These are phyloP conservation scores for Aspergillus candidus DNA, from an alignment of 2,329 filamentous ascomycete genomes.

Conservation along the genomic window DNA sequence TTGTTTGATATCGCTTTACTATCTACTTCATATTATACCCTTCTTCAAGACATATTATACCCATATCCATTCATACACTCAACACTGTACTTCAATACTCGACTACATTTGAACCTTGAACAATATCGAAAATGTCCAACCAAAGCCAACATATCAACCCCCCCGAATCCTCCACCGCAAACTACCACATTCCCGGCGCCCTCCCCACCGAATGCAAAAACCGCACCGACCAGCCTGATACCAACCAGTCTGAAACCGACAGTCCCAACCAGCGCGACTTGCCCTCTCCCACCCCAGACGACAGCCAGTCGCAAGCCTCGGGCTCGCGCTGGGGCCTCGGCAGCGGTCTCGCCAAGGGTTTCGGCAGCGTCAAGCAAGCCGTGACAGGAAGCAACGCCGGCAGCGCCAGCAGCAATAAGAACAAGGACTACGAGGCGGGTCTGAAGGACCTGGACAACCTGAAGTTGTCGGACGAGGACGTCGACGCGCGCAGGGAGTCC, in stretches of 20 bases:
- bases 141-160: slow-evolving; percentile 5
- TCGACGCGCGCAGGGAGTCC: too few relatives aligned
- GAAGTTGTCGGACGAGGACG: slow-evolving; percentile 29
- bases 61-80: too few relatives aligned
- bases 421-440: too few relatives aligned
- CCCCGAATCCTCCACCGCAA: slow-evolving; percentile 16
- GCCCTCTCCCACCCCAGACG: slow-evolving; percentile 16
- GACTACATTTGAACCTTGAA: too few relatives aligned
- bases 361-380: too few relatives aligned
- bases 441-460: slow-evolving; percentile 5
- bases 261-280: slow-evolving; percentile 18
- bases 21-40: too few relatives aligned
- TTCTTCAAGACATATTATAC: too few relatives aligned
- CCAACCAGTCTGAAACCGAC: slow-evolving; percentile 12
- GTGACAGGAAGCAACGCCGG: too few relatives aligned
- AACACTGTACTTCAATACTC: too few relatives aligned
- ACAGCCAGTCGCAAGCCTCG: slow-evolving; percentile 22
- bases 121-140: too few relatives aligned
- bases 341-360: slow-evolving; percentile 6
- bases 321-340: slow-evolving; percentile 20
- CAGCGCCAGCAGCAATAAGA: too few relatives aligned
- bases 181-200: slow-evolving; percentile 13
- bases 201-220: slow-evolving; percentile 1
- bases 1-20: too few relatives aligned
- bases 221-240: slow-evolving; percentile 4